Evolutionary conservation across 176 grass and related monocot species (phyloP), one percentile per base, ranked within the genome.

Genomic region (Avena eriantha): DNA sequence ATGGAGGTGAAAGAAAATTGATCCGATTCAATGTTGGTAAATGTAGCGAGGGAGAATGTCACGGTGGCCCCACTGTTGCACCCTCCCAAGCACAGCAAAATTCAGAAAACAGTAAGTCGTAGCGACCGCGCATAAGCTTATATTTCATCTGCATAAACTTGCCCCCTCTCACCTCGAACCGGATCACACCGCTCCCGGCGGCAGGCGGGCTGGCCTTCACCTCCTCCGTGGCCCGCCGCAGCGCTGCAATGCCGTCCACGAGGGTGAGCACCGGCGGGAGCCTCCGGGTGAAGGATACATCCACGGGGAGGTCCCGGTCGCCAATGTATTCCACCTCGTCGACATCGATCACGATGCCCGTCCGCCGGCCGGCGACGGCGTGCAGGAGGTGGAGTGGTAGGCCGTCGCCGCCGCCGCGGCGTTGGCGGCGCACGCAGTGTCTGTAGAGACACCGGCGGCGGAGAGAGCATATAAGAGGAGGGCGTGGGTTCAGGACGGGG

Each of bases 201-300:
- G 80, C 67, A 56, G 84, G 89, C 24, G 89, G 84, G 84, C 55
- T 57, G 84, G 74, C 76, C 80, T 83, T 87, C 22, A 80, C 36
- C 76, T 91, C 89, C 45, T 76, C 69, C 24, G 57, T 69, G 6
- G 89, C 85, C 76, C 76, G 80, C 58, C 49, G 89, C 76, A 91
- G 69, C 8, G 81, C 85, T 22, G 63, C 76, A 82, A 87, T 77
- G 59, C 89, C 89, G 58, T 87, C 85, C 1, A 26, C 76, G 26
- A 87, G 58, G 51, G 89, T 91, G 80, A 91, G 85, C 57, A 69
- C 89, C 24, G 85, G 89, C n/a, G 85, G 58, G 1, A 91, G 68
- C 68, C 48, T 91, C 36, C 85, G 76, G 11, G 76, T 87, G 85
- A 91, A 80, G 35, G 80, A 91, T 1, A 91, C 17, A 12, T 84